Percentiles rank a stretch among this genome's conserved stretches.
Conservation (phyloP, 805 yeast genomes). For the Priceomyces carsonii region DNA sequence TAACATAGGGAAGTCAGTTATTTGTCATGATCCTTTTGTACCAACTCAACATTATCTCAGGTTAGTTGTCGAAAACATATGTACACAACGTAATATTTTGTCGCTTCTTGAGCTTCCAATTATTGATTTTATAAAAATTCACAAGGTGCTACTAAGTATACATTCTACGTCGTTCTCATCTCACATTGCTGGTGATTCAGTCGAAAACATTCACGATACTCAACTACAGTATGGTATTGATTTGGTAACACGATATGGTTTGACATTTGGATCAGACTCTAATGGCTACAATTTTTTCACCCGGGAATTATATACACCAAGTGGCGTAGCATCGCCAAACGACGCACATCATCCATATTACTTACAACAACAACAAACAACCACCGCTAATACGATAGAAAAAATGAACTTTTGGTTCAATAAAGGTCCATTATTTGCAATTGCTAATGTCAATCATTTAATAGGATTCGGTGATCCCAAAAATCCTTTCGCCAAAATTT, state of each 20-base stretch:
- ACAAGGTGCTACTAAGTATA: conserved; percentile 66
- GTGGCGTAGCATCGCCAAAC: conserved; percentile 28
- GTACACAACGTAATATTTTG: conserved; percentile 61
- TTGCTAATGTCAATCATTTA: conserved; percentile 71
- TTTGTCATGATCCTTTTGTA: conserved; percentile 80
- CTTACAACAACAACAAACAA: conserved; percentile 19
- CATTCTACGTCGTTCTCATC: conserved; percentile 21
- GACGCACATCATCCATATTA: conserved; percentile 36
- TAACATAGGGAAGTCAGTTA: conserved; percentile 75
- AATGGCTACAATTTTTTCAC: conserved; percentile 65
- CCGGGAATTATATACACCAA: conserved; percentile 36
- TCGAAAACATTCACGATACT: conserved; percentile 39
- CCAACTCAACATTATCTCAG: conserved; percentile 79
- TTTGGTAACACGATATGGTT: conserved; percentile 63
- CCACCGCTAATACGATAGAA: conserved; percentile 37
- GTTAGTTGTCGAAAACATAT: conserved; percentile 76
- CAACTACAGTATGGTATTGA: conserved; percentile 56
- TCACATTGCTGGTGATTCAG: conserved; percentile 12
- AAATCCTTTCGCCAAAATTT: conserved; percentile 75
- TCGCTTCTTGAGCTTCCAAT: conserved; percentile 60
- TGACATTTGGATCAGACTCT: conserved; percentile 67
- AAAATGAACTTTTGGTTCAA: conserved; percentile 72
- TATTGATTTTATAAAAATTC: conserved; percentile 64
- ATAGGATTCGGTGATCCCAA: conserved; percentile 76
- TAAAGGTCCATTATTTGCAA: conserved; percentile 73